A percentile compares a stretch with the other conserved stretches of the same genome.
Conservation (phyloP, 2,329 filamentous ascomycete genomes). For the Trichoderma afroharzianum region DNA sequence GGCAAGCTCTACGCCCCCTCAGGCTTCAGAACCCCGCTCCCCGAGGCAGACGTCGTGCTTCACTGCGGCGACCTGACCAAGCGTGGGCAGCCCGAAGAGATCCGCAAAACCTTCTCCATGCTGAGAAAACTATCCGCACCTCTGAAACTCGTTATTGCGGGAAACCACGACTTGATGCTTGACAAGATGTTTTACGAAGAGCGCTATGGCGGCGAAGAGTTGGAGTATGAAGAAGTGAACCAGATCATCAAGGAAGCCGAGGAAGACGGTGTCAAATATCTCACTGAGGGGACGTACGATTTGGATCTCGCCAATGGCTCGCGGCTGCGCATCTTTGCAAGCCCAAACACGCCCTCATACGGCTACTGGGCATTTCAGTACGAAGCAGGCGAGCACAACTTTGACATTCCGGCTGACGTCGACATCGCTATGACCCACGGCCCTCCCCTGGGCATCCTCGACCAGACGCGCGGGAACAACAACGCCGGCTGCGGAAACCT, state of each 20-base stretch:
- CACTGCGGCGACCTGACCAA: constrained; percentile 53
- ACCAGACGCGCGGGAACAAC: constrained; percentile 31
- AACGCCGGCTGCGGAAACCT: constrained; percentile 43
- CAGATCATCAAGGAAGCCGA: constrained; percentile 37
- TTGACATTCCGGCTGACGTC: constrained; percentile 32
- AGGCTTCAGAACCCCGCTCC: constrained; percentile 30
- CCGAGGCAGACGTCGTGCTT: constrained; percentile 45
- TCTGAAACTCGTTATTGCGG: constrained; percentile 52
- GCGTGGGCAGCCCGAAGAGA: constrained; percentile 39
- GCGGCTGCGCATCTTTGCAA: constrained; percentile 47
- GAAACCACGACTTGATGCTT: constrained; percentile 51
- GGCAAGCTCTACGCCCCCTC: constrained; percentile 19
- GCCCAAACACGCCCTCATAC: constrained; percentile 47
- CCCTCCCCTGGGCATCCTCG: constrained; percentile 50
- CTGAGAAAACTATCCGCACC: constrained; percentile 43
- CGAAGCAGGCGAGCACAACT: constrained; percentile 35
- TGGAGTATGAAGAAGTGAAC: constrained; percentile 33
- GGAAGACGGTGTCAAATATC: constrained; percentile 41
- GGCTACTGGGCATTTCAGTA: constrained; percentile 52
- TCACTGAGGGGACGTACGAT: constrained; percentile 46
- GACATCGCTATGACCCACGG: constrained; percentile 55
- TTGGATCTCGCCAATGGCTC: constrained; percentile 51
- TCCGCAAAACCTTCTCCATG: constrained; percentile 38
- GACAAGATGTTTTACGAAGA: constrained; percentile 28
- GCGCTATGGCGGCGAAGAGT: neutral